Percentiles rank a stretch among this genome's conserved stretches.
Conservation (phyloP, 306 rosid genomes). For the Corylus americana region DNA sequence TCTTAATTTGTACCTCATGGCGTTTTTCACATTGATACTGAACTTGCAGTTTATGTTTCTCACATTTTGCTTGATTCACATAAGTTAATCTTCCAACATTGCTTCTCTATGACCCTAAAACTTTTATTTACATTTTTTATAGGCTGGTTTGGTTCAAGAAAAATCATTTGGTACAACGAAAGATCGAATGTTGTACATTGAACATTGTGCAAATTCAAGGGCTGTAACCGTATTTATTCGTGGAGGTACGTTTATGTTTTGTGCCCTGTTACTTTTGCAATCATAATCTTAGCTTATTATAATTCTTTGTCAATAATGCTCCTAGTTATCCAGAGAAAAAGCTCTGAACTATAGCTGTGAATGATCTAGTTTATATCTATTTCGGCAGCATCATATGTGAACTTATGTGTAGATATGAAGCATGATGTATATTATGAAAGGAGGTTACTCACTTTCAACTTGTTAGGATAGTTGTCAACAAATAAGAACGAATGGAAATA, state of each 20-base stretch:
- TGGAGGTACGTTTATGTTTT: constrained; percentile 62
- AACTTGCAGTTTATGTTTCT: background rate
- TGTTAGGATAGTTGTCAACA: background rate
- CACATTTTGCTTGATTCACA: background rate
- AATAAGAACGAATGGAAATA: background rate
- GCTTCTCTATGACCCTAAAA: background rate
- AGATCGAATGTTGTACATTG: constrained; percentile 95
- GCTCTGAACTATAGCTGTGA: background rate
- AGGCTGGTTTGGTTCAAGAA: constrained; percentile 98
- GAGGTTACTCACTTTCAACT: background rate
- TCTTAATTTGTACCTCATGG: too few species aligned
- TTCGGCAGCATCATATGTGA: background rate
- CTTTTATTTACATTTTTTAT: constrained; percentile 2
- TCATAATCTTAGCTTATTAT: constrained; percentile 8
- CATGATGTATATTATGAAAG: background rate
- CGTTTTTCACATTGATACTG: background rate
- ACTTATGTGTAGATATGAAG: background rate
- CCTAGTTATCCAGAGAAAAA: background rate
- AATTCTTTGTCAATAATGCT: background rate
- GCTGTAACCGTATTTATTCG: constrained; percentile 91
- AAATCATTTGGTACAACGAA: constrained; percentile 94
- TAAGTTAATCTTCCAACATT: background rate
- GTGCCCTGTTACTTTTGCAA: background rate
- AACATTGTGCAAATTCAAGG: constrained; percentile 96
- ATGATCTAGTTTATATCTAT: background rate